These are phyloP conservation scores for Staphylotrichum longicolle DNA, from an alignment of 495 filamentous ascomycete genomes.

Conservation along the genomic window DNA sequence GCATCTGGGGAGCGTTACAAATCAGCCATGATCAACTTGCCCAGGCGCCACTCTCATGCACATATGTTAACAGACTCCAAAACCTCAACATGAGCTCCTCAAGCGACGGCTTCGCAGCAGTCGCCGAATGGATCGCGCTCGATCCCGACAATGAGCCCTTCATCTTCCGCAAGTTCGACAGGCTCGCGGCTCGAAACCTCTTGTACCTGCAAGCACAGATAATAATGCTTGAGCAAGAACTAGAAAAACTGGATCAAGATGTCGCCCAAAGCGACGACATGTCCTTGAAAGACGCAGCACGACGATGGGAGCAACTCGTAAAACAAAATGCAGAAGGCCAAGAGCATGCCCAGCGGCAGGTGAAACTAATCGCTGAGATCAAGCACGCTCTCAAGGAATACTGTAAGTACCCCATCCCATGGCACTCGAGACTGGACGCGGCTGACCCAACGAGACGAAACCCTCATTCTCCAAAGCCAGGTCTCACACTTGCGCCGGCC, in stretches of 20 bases:
- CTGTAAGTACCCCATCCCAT: neutral
- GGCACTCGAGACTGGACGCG: neutral
- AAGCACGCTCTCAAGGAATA: conserved; percentile 1
- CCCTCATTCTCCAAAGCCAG: neutral
- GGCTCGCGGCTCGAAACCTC: conserved; percentile 3
- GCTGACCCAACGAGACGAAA: neutral
- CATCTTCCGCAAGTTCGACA: conserved; percentile 7
- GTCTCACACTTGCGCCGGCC: neutral
- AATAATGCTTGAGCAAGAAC: neutral
- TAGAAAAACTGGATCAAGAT: neutral
- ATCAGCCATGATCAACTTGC: neutral
- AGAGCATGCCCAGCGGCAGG: neutral
- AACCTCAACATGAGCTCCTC: neutral
- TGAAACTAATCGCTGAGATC: neutral
- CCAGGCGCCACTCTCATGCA: neutral
- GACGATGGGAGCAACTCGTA: neutral
- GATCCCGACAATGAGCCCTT: conserved; percentile 1
- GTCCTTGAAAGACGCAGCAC: neutral
- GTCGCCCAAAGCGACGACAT: neutral
- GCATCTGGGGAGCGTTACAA: neutral
- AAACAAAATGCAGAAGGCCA: neutral
- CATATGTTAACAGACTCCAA: neutral
- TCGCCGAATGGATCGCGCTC: conserved; percentile 6
- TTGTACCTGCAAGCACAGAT: neutral
- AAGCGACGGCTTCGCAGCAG: conserved; percentile 6